Evolutionary conservation across 257 asterid genomes (phyloP), one percentile per base, ranked within the genome.

Genomic region (Rehmannia glutinosa): DNA sequence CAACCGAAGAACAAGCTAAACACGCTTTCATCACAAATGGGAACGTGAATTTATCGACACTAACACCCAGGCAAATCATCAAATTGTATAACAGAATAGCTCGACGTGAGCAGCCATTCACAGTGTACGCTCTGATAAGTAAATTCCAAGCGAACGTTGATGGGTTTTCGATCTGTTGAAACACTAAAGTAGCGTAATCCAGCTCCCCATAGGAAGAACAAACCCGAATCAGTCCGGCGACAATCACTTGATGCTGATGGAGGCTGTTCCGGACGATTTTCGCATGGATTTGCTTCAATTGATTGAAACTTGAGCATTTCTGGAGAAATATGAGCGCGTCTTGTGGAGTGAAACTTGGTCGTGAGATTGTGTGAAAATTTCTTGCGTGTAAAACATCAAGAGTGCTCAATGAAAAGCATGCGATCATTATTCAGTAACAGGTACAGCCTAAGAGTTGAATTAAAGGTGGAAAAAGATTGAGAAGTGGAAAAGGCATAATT

Each of bases 11-110:
- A 65, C 66, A 71, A 53, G 63, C 84, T 8, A 81, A 71, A 35
- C 89, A 83, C 20, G 89, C 84, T 60, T 84, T 84, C 81, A 81
- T 81, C 8, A 81, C 89, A 66, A 84, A 84, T 0, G 89, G 87
- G 65, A 84, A 76, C 2, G 87, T 78, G 74, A 84, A 84, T 69
- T 84, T 84, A 49, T 84, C 87, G 43, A 75, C 81, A 1, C 64
- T 15, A 9, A 75, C 78, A 3, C 84, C 80, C n/a, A 77, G 51
- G 41, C 73, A 76, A 54, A 84, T 50, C 85, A 84, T 74, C 6
- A 28, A 70, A 71, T 84, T 81, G 76, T 76, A 84, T 10, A 78
- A 13, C 65, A 71, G 69, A 51, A 84, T 76, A 56, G 82, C 87
- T 20, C 82, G 66, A 13, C 21, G 50, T 1, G 89, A 55, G 59